phyloP scores from a whole-genome alignment of 805 yeast genomes.

The Wickerhamomyces mucosus region DNA sequence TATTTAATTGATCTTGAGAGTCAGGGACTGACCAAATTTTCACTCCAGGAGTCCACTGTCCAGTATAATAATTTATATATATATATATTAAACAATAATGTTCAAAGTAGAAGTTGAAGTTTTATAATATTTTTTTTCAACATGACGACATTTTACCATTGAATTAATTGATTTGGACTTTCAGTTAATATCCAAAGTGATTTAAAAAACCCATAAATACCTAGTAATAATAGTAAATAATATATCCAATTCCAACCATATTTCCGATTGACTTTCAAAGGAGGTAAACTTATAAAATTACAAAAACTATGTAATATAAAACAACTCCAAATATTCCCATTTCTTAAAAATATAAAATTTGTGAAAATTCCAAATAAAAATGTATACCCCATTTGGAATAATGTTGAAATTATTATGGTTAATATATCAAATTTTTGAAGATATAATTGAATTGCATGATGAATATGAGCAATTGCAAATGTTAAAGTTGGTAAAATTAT shows the following conservation, averaged over 20 bases:
- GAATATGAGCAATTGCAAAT: conserved; percentile 74
- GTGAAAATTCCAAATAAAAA: conserved; percentile 64
- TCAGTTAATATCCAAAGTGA: conserved; percentile 21
- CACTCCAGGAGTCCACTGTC: too few species aligned
- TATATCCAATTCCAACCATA: conserved; percentile 26
- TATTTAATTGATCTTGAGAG: too few species aligned
- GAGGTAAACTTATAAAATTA: conserved; percentile 64
- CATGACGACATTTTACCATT: conserved; percentile 9
- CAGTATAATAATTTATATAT: too few species aligned
- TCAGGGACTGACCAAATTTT: too few species aligned
- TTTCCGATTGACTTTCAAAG: conserved; percentile 11
- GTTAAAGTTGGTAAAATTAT: conserved; percentile 44
- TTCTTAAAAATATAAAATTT: conserved; percentile 41
- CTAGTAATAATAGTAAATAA: conserved; percentile 31
- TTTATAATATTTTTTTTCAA: too few species aligned
- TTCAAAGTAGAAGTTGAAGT: too few species aligned
- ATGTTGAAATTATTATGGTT: conserved; percentile 25
- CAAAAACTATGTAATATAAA: conserved; percentile 56
- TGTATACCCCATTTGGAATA: conserved; percentile 56
- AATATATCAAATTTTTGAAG: conserved; percentile 18
- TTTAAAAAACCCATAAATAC: conserved; percentile 29
- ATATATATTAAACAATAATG: too few species aligned
- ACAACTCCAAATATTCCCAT: conserved; percentile 46
- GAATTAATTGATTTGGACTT: conserved; percentile 10
- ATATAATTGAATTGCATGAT: conserved; percentile 52